phyloP scores from a whole-genome alignment of 495 filamentous ascomycete species.

The Cetradonia linearis region DNA sequence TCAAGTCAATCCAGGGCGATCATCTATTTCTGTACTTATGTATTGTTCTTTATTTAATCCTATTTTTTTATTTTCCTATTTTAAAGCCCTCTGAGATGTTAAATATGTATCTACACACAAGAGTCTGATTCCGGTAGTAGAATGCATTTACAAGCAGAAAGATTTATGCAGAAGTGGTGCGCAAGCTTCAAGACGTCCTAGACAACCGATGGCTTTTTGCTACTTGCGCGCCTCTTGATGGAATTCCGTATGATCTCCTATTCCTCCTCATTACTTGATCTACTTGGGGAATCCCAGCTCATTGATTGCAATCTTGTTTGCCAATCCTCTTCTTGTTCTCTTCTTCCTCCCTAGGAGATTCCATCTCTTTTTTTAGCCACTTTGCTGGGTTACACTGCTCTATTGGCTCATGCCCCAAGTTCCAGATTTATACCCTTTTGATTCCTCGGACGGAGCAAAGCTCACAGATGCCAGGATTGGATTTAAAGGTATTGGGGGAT shows the following conservation, averaged over 20 bases:
- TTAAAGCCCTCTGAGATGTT: background rate
- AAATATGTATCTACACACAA: background rate
- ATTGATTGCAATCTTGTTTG: background rate
- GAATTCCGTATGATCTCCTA: background rate
- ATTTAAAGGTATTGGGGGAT: conserved; percentile 10
- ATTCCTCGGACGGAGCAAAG: conserved; percentile 12
- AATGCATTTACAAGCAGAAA: background rate
- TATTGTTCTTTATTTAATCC: background rate
- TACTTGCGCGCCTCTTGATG: background rate
- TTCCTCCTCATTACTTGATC: background rate
- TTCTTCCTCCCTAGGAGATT: conserved; percentile 10
- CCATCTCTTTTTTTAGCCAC: conserved; percentile 10
- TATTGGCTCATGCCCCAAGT: conserved; percentile 10
- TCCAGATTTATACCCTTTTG: conserved; percentile 9
- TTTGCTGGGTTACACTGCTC: conserved; percentile 10
- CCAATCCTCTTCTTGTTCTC: conserved; percentile 5
- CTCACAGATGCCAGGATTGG: conserved; percentile 11
- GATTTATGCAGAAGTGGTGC: background rate
- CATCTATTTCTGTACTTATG: background rate
- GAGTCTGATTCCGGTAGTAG: background rate
- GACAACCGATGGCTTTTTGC: background rate
- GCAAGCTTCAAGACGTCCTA: background rate
- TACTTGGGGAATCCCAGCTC: background rate
- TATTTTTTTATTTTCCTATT: background rate
- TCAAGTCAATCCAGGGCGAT: background rate